A percentile compares a stretch with the other conserved stretches of the same genome.
phyloP scores from a whole-genome alignment of 331 rosid genomes.

The Erythrophleum ivorense region DNA sequence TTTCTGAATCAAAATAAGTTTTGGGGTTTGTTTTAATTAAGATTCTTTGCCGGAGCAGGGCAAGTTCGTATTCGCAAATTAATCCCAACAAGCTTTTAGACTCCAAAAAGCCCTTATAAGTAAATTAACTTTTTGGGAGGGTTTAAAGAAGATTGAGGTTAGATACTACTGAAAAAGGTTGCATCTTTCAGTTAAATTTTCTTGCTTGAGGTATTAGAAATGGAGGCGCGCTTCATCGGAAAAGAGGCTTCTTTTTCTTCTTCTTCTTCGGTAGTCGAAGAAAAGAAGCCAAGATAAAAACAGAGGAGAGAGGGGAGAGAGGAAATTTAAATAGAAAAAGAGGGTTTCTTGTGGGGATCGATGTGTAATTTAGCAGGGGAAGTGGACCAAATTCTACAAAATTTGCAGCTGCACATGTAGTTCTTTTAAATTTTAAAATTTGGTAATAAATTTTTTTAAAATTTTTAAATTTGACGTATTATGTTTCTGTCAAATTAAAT shows the following conservation, averaged over 20 bases:
- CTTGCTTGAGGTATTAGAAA: conserved; percentile 13
- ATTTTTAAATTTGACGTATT: too few species aligned
- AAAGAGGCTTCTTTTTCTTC: conserved; percentile 21
- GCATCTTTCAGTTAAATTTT: conserved; percentile 51
- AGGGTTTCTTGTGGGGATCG: conserved; percentile 19
- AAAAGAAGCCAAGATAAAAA: conserved; percentile 30
- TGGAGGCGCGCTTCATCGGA: conserved; percentile 13
- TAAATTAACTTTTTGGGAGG: conserved; percentile 31
- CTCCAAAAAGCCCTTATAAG: conserved; percentile 4
- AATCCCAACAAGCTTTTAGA: conserved; percentile 5
- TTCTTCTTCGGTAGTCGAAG: too few species aligned
- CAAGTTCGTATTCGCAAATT: conserved; percentile 41
- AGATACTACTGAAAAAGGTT: conserved; percentile 34
- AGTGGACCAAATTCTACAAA: too few species aligned
- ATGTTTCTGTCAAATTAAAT: too few species aligned
- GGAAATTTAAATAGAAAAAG: neutral
- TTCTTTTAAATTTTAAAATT: too few species aligned
- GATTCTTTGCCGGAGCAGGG: conserved; percentile 67
- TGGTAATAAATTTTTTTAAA: too few species aligned
- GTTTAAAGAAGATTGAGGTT: conserved; percentile 34
- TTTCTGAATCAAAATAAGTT: conserved; percentile 26
- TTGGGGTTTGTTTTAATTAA: conserved; percentile 33
- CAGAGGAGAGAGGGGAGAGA: neutral
- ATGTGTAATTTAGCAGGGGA: conserved; percentile 2
- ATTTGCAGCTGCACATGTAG: too few species aligned